Base-by-base conservation (phyloP, 2,329 filamentous ascomycete species). In the Coniella vitis region DNA sequence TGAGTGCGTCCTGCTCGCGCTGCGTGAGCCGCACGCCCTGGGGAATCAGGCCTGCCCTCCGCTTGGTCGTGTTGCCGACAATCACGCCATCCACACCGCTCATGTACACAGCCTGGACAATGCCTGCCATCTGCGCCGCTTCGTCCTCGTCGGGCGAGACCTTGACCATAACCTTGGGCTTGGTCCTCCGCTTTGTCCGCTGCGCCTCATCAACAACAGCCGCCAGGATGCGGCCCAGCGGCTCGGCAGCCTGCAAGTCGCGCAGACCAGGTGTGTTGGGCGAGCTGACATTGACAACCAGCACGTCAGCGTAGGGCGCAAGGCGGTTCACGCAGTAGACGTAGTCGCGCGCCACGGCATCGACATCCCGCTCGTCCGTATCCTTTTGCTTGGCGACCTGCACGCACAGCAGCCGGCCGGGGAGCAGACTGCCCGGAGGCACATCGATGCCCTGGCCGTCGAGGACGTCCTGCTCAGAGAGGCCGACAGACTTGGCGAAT, bases 221-320 rank as follows among this genome's bases (percentile, higher is more conserved):
- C 9, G 75, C 79, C 36, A 98, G 71, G 40, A 98, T 84, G 37
- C 79, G 73, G 2, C 89, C 91, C 49, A 98, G 70, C 1, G 90
- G 91, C 56, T 86, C 89, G 0, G 84, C 79, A 2, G 87, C 86
- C 68, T 98, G 93, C 34, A 98, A 73, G 48, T 89, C 86, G 20
- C 93, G 81, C 42, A 97, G 76, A 0, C 93, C 91, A 0, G 91
- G 91, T 0, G 91, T 97, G 69, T 98, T 98, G 20, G 93, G 93
- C 58, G 87, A 94, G 61, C 90, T 95, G 43, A 98, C 93, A 60
- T 98, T 98, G 61, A 98, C 93, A 7, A 97, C 91, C n/a, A 98
- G 71, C 32, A 98, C 86, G 61, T 98, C 93, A 10, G 93, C 90
- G 63, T 95, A 98, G 44, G 78, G 84, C 4, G 86, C 93, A 34